phyloP scores from a whole-genome alignment of 1,139 yeast species.

The Sugiyamaella xylanicola region DNA sequence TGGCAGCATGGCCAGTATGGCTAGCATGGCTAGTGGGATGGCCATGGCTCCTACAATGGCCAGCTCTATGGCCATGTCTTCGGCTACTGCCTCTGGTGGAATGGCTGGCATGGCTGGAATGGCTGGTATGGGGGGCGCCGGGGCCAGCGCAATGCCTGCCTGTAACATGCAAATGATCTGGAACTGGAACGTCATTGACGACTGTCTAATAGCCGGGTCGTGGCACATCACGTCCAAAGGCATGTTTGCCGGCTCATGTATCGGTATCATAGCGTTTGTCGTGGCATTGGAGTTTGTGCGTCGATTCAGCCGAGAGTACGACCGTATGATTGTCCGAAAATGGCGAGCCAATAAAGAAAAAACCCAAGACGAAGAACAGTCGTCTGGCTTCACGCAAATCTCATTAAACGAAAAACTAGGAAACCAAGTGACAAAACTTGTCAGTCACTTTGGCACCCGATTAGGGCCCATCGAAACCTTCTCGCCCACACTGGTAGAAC shows the following conservation, averaged over 20 bases:
- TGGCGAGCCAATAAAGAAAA: slow-evolving; percentile 26
- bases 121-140: slow-evolving; percentile 31
- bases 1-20: too few relatives aligned
- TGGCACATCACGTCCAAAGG: slow-evolving; percentile 66
- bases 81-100: slow-evolving; percentile 4
- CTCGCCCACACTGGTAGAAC: slow-evolving; percentile 51
- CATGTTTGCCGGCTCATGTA: slow-evolving; percentile 70
- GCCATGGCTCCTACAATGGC: slow-evolving; percentile 7
- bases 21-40: neutral
- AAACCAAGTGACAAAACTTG: neutral
- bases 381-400: neutral
- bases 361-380: neutral
- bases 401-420: slow-evolving; percentile 2
- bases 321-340: slow-evolving; percentile 44
- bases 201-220: slow-evolving; percentile 62
- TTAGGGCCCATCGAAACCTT: slow-evolving; percentile 10
- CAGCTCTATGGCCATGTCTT: slow-evolving; percentile 18
- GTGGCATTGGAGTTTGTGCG: slow-evolving; percentile 60
- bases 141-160: slow-evolving; percentile 18
- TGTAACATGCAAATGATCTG: slow-evolving; percentile 50
- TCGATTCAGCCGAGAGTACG: slow-evolving; percentile 59
- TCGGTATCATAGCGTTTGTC: slow-evolving; percentile 63
- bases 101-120: slow-evolving; percentile 21
- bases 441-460: slow-evolving; percentile 3
- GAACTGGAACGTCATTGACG: slow-evolving; percentile 63